Percentiles rank a stretch among this genome's conserved stretches.
Evolutionary conservation across 2,329 filamentous ascomycete species (phyloP).

Genomic region (Xylaria sp.): DNA sequence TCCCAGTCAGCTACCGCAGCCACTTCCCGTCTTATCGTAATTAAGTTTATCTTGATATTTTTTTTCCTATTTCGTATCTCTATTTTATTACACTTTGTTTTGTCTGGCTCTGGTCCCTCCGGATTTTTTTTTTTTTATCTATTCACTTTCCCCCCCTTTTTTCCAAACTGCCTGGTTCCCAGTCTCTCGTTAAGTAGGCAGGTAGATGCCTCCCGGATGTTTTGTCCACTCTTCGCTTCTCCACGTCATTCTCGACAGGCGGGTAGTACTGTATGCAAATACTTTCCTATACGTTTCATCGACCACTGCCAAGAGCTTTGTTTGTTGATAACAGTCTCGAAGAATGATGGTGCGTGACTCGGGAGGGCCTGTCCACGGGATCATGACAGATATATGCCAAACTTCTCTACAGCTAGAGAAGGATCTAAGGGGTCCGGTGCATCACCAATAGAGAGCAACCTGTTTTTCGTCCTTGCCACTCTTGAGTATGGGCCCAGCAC

Average conservation of each 20-base stretch:
- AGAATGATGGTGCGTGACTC: constrained; percentile 7
- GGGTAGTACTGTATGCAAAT: constrained; percentile 11
- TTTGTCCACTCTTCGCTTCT: background rate
- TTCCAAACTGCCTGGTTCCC: background rate
- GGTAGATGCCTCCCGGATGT: background rate
- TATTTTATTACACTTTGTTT: background rate
- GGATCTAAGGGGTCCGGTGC: constrained; percentile 7
- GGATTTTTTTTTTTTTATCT: background rate
- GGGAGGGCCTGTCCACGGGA: constrained; percentile 1
- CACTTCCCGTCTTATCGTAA: background rate
- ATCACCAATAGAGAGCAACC: constrained; percentile 4
- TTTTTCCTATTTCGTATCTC: background rate
- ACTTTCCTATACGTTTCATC: constrained; percentile 18
- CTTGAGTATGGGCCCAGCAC: constrained; percentile 7
- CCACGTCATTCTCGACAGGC: constrained; percentile 4
- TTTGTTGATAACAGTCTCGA: constrained; percentile 12
- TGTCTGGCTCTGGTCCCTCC: background rate
- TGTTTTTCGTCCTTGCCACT: constrained; percentile 1
- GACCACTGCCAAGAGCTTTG: constrained; percentile 12
- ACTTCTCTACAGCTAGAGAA: background rate
- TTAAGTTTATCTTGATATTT: background rate
- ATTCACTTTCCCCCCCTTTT: background rate
- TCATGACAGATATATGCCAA: constrained; percentile 15
- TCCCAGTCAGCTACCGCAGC: background rate
- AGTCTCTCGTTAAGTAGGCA: background rate